Evolutionary conservation across 805 yeast genomes (phyloP).

Genomic region (Yamadazyma laniorum): DNA sequence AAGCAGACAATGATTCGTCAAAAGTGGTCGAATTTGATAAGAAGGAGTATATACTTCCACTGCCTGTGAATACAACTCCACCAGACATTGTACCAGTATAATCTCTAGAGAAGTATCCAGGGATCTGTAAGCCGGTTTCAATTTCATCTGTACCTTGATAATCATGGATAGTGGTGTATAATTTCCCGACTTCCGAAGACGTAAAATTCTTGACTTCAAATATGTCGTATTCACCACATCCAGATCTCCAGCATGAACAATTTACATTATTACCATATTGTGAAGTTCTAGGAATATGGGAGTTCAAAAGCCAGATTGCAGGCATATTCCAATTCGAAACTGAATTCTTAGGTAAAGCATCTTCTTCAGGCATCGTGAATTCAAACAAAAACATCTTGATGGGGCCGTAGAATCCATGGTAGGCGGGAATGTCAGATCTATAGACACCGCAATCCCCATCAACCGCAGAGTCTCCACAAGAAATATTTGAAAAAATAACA

Average conservation of each 20-base stretch:
- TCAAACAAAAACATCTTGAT: conserved; percentile 73
- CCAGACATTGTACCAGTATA: conserved; percentile 55
- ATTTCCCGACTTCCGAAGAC: conserved; percentile 27
- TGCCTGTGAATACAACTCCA: conserved; percentile 66
- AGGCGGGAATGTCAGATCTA: conserved; percentile 72
- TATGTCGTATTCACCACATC: conserved; percentile 78
- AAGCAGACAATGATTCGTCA: conserved; percentile 42
- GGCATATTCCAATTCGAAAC: conserved; percentile 56
- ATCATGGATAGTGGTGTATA: conserved; percentile 70
- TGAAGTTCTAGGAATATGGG: conserved; percentile 71
- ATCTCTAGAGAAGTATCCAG: conserved; percentile 58
- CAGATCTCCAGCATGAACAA: conserved; percentile 76
- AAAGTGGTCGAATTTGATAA: conserved; percentile 53
- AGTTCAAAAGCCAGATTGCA: conserved; percentile 74
- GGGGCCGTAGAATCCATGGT: conserved; percentile 64
- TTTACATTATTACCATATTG: conserved; percentile 61
- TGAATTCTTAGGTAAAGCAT: conserved; percentile 18
- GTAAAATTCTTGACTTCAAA: conserved; percentile 64
- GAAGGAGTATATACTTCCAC: conserved; percentile 62
- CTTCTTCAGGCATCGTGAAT: conserved; percentile 64
- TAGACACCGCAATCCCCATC: conserved; percentile 70
- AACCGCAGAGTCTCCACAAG: conserved; percentile 56
- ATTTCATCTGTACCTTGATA: conserved; percentile 70
- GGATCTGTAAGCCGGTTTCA: conserved; percentile 55
- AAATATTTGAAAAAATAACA: conserved; percentile 54